Conservation (phyloP, 2,329 filamentous ascomycete species). For the Botryotinia globosa region DNA sequence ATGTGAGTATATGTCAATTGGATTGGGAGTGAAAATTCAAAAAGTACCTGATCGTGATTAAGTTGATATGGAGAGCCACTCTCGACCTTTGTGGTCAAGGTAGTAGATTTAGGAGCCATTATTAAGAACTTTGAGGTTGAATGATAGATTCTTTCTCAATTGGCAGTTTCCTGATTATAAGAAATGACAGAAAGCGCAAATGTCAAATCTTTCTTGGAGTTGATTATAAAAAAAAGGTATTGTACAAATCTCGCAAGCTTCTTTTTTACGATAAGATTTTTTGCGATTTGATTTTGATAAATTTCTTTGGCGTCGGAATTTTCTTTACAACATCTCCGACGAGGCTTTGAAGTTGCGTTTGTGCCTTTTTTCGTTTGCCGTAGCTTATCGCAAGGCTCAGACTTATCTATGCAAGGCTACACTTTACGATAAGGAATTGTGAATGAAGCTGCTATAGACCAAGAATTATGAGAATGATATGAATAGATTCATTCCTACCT, state of each 20-base stretch:
- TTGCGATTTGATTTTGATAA: constrained; percentile 21
- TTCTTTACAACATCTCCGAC: constrained; percentile 1
- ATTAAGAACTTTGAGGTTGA: background rate
- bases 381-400: constrained; percentile 3
- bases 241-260: constrained; percentile 5
- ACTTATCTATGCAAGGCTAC: background rate
- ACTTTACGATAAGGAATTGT: constrained; percentile 3
- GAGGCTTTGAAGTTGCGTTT: background rate
- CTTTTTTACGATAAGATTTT: constrained; percentile 18
- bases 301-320: constrained; percentile 20
- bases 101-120: constrained; percentile 35
- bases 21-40: background rate
- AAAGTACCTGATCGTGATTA: constrained; percentile 36
- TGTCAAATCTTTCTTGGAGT: constrained; percentile 10
- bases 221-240: constrained; percentile 6
- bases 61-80: constrained; percentile 39
- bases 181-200: constrained; percentile 6
- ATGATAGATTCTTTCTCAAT: background rate
- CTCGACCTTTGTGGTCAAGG: constrained; percentile 37
- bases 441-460: constrained; percentile 12
- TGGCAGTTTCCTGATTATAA: background rate
- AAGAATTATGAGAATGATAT: background rate
- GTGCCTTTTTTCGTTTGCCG: background rate
- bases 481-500: background rate
- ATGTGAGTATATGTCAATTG: constrained; percentile 20